A percentile compares a stretch with the other conserved stretches of the same genome.
phyloP scores from a whole-genome alignment of 2,329 filamentous ascomycete genomes.

The Phaeomoniella chlamydospora region DNA sequence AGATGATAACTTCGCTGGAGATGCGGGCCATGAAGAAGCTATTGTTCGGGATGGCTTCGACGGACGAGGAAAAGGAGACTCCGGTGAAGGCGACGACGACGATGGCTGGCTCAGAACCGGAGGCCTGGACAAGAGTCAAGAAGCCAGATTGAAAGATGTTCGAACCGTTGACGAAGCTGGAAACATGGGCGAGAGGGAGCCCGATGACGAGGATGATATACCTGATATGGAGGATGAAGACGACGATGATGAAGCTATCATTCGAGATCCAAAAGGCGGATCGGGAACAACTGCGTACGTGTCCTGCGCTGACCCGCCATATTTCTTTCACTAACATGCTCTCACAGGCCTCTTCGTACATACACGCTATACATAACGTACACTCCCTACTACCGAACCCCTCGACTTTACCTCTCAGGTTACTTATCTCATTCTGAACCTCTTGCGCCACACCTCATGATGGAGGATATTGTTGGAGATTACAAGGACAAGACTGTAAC shows the following conservation, averaged over 20 bases:
- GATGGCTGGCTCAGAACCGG: conserved; percentile 90
- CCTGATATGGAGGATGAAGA: conserved; percentile 98
- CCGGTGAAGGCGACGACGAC: conserved; percentile 46
- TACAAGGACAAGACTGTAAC: conserved; percentile 99
- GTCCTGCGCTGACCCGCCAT: conserved; percentile 3
- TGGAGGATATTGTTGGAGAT: conserved; percentile 92
- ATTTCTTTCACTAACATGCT: not conserved
- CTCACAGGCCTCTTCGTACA: conserved; percentile 61
- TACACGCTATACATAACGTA: conserved; percentile 99
- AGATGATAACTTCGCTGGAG: conserved; percentile 84
- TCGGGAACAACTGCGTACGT: conserved; percentile 37
- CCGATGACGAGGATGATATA: conserved; percentile 63
- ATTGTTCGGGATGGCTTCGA: conserved; percentile 66
- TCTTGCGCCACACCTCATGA: conserved; percentile 72
- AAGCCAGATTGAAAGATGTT: conserved; percentile 65
- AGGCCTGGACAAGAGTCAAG: conserved; percentile 53
- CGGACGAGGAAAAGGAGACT: conserved; percentile 27
- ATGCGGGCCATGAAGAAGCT: conserved; percentile 73
- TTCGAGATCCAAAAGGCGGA: conserved; percentile 52
- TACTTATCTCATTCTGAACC: conserved; percentile 70
- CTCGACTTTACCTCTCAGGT: conserved; percentile 85
- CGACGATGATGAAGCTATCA: conserved; percentile 88
- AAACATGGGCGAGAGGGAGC: conserved; percentile 62
- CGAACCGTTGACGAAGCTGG: conserved; percentile 80
- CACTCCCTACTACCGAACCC: conserved; percentile 89